Evolutionary conservation across 805 yeast species (phyloP).

Genomic region (Kuraishia hungarica): DNA sequence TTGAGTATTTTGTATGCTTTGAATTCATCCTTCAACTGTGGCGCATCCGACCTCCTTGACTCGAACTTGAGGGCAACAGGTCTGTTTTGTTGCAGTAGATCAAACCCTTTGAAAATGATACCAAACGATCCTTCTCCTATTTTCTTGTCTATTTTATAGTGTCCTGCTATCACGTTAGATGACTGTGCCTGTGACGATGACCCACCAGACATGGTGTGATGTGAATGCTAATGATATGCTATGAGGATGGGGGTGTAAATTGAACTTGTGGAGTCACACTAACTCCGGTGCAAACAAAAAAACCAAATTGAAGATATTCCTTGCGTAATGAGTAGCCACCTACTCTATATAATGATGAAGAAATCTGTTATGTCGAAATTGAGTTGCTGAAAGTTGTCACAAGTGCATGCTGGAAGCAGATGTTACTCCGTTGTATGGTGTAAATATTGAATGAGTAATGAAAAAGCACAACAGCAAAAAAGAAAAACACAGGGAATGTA

Average conservation of each 20-base stretch:
- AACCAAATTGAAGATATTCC: too few relatives aligned
- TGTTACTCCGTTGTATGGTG: too few relatives aligned
- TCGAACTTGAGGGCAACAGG: slow-evolving; percentile 78
- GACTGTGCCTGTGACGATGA: slow-evolving; percentile 1
- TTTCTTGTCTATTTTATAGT: slow-evolving; percentile 73
- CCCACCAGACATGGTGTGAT: slow-evolving; percentile 1
- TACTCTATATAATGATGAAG: too few relatives aligned
- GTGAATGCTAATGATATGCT: neutral
- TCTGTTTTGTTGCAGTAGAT: slow-evolving; percentile 48
- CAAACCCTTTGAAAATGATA: slow-evolving; percentile 74
- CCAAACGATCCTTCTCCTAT: slow-evolving; percentile 89
- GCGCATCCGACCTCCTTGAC: slow-evolving; percentile 75
- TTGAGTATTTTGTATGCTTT: slow-evolving; percentile 67
- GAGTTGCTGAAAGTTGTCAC: neutral
- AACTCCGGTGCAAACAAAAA: too few relatives aligned
- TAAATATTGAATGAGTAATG: too few relatives aligned
- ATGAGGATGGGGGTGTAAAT: neutral
- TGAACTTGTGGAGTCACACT: neutral
- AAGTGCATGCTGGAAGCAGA: neutral
- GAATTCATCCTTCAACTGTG: slow-evolving; percentile 75
- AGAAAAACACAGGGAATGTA: too few relatives aligned
- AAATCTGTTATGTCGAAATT: too few relatives aligned
- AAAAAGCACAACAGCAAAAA: neutral
- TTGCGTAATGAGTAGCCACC: too few relatives aligned
- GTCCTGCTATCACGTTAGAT: slow-evolving; percentile 38